These are phyloP conservation scores for Trametes coccinea DNA, from an alignment of 768 basidiomycete genomes.

Conservation along the genomic window DNA sequence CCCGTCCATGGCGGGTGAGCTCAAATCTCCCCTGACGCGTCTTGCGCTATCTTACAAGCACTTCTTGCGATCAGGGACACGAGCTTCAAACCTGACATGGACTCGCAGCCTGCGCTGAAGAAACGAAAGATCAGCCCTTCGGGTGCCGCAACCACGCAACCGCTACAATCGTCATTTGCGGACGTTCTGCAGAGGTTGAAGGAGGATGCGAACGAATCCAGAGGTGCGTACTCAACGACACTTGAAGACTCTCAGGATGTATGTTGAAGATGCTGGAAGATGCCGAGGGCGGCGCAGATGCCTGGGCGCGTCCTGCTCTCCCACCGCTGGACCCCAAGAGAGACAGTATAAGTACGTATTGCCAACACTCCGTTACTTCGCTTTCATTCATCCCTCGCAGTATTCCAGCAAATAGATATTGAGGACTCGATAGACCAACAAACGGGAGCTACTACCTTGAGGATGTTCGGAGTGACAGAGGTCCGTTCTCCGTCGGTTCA, in stretches of 20 bases:
- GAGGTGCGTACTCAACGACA: conserved; percentile 19
- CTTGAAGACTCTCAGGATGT: not conserved
- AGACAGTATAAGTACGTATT: conserved; percentile 65
- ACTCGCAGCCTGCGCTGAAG: conserved; percentile 34
- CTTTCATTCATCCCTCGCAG: conserved; percentile 39
- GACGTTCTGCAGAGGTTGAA: conserved; percentile 41
- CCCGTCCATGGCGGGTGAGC: conserved; percentile 22
- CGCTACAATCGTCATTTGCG: conserved; percentile 37
- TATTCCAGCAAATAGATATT: conserved; percentile 96
- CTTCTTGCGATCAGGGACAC: conserved; percentile 7
- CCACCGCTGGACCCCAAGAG: conserved; percentile 54
- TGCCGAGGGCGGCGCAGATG: conserved; percentile 76
- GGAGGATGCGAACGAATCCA: conserved; percentile 31
- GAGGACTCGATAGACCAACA: conserved; percentile 59
- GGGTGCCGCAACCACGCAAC: conserved; percentile 23
- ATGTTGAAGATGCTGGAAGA: conserved; percentile 37
- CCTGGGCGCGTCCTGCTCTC: conserved; percentile 68
- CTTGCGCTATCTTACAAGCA: not conserved
- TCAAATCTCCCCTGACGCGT: not conserved
- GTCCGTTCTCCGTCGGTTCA: conserved; percentile 37
- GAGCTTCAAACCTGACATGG: conserved; percentile 21
- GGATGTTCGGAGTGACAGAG: conserved; percentile 92
- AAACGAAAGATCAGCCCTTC: conserved; percentile 34
- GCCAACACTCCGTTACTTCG: not conserved
- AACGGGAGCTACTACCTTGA: conserved; percentile 45